A percentile compares a stretch with the other conserved stretches of the same genome.
These are phyloP conservation scores for Flaveria ramosissima DNA, from an alignment of 129 eudicot species.

Conservation along the genomic window DNA sequence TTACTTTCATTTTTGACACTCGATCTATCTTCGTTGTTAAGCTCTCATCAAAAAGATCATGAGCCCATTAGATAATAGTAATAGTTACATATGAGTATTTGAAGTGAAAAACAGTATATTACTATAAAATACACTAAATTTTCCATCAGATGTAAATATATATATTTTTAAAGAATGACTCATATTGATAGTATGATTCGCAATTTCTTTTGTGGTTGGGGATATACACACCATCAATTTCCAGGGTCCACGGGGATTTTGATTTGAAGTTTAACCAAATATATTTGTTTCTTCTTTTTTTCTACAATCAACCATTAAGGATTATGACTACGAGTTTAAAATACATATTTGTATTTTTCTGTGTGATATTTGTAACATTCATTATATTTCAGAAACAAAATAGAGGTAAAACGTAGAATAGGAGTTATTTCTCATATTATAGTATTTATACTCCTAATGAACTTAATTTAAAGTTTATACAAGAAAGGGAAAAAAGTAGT, in stretches of 20 bases:
- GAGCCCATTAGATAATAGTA: too few species aligned
- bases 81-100: too few species aligned
- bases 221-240: conserved; percentile 19
- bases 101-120: too few species aligned
- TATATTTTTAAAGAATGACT: not conserved
- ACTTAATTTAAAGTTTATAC: too few species aligned
- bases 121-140: too few species aligned
- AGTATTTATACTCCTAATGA: not conserved
- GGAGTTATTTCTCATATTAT: too few species aligned
- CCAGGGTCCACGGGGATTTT: conserved; percentile 1
- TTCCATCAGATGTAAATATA: too few species aligned
- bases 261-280: not conserved
- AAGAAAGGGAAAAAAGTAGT: not conserved
- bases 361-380: not conserved
- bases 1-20: too few species aligned
- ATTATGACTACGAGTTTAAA: not conserved
- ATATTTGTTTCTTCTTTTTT: not conserved
- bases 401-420: not conserved
- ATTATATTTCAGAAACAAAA: not conserved
- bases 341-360: not conserved
- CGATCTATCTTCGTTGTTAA: too few species aligned
- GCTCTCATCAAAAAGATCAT: too few species aligned
- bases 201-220: conserved; percentile 20
- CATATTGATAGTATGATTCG: not conserved
- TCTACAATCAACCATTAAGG: not conserved